Evolutionary conservation across 2,329 filamentous ascomycete genomes (phyloP), one percentile per base, ranked within the genome.

Genomic region (Cladophialophora immunda): DNA sequence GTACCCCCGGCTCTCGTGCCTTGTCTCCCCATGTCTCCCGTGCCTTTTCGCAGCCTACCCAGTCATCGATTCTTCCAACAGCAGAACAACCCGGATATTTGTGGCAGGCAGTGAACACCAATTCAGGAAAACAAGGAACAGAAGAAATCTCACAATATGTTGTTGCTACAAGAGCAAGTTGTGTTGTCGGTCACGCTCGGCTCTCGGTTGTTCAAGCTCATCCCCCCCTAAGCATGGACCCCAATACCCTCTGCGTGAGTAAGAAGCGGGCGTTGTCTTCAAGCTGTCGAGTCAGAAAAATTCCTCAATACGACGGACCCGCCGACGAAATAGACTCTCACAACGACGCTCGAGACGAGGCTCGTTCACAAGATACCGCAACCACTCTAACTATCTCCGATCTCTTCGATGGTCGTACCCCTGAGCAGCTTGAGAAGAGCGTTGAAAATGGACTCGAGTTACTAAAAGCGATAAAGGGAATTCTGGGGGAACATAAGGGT

Each of bases 391-490:
- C 32, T 22, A 70, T 68, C 50, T 47, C 66, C 13, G 59, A 68
- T 11, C 64, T 68, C 22, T 70, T 70, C 36, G 60, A 65, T 47
- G 59, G 58, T 17, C 55, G 61, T 17, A 63, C 56, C 13, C 62
- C 68, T 17, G 67, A 65, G 38, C 64, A 69, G 41, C 76, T 73
- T 7, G 72, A 74, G 47, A 66, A 68, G 11, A 78, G 77, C 17
- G 79, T 83, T 3, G 66, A 75, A 45, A 73, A 76, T 45, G 79
- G 81, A 0, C 53, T 81, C 11, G 68, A 76, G 4, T 58, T 81
- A 7, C 73, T 84, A 0, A 68, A 78, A 4, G 68, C 69, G 4
- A 67, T 84, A 0, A 75, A 77, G 53, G 36, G 58, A 3, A 71
- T 72, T 3, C 73, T 84, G 13, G 47, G 70, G 4, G 68, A 71